Conservation (phyloP, 768 basidiomycete genomes). For the Hypsizygus marmoreus region DNA sequence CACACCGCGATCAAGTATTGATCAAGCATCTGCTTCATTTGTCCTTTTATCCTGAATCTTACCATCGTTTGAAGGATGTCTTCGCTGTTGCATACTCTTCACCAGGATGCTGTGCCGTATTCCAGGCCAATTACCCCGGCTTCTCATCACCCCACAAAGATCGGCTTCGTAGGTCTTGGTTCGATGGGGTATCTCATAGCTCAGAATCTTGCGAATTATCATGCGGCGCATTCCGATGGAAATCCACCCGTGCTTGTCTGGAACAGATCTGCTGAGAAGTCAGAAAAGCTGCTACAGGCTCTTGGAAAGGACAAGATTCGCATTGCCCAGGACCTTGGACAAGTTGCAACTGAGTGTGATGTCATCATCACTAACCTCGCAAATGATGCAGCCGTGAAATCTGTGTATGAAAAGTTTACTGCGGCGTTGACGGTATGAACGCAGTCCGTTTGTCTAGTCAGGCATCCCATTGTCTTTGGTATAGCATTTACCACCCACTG, state of each 20-base stretch:
- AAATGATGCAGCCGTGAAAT: conserved; percentile 69
- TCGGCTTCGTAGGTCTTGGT: conserved; percentile 54
- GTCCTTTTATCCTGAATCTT: conserved; percentile 8
- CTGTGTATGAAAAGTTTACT: conserved; percentile 61
- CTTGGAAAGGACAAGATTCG: conserved; percentile 54
- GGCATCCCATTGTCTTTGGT: conserved; percentile 12
- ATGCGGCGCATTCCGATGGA: conserved; percentile 32
- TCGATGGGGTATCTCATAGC: conserved; percentile 81
- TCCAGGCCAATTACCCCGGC: conserved; percentile 62
- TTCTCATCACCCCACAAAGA: conserved; percentile 28
- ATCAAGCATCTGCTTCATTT: too few species aligned
- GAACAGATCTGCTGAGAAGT: conserved; percentile 71
- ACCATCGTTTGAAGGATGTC: conserved; percentile 22
- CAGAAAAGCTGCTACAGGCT: conserved; percentile 56
- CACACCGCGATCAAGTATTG: too few species aligned
- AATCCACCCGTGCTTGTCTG: conserved; percentile 65
- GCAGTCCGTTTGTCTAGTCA: background rate
- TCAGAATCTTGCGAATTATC: conserved; percentile 69
- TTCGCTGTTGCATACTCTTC: conserved; percentile 20
- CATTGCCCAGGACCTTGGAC: conserved; percentile 56
- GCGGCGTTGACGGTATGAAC: conserved; percentile 54
- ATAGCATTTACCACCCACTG: conserved; percentile 44
- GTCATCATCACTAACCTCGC: conserved; percentile 75
- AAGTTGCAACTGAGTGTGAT: conserved; percentile 70
- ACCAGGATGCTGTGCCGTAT: conserved; percentile 36